Conservation (phyloP, 495 filamentous ascomycete species). For the Penicillium odoratum region DNA sequence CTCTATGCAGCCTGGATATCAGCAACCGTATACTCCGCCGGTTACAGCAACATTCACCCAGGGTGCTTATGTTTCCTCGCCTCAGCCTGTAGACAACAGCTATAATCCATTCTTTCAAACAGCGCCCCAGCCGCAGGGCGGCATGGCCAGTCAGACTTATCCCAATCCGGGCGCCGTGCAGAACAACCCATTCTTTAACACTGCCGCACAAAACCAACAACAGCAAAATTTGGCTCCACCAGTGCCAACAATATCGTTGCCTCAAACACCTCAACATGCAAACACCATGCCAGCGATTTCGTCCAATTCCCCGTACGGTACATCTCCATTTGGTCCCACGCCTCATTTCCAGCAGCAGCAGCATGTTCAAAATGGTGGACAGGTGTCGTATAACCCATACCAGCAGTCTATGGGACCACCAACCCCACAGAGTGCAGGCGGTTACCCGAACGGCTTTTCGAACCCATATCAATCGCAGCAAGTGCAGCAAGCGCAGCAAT, state of each 20-base stretch:
- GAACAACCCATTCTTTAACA: conserved; percentile 58
- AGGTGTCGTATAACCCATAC: conserved; percentile 41
- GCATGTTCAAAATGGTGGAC: conserved; percentile 14
- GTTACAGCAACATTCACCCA: conserved; percentile 58
- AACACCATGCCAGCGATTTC: conserved; percentile 45
- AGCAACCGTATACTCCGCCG: conserved; percentile 60
- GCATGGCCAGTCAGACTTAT: conserved; percentile 30
- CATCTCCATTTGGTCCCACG: conserved; percentile 38
- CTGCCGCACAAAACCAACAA: conserved; percentile 37
- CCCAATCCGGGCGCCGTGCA: conserved; percentile 32
- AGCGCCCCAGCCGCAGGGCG: conserved; percentile 41
- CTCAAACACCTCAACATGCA: conserved; percentile 37
- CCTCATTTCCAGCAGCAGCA: conserved; percentile 37
- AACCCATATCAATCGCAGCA: conserved; percentile 30
- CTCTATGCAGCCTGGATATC: conserved; percentile 42
- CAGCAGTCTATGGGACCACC: conserved; percentile 33
- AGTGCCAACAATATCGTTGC: conserved; percentile 34
- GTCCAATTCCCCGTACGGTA: conserved; percentile 33
- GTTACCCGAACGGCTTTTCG: conserved; percentile 10
- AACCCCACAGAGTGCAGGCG: conserved; percentile 29
- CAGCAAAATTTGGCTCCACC: conserved; percentile 25
- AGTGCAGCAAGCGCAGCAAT: conserved; percentile 39
- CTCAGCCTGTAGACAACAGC: conserved; percentile 41
- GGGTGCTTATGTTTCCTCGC: conserved; percentile 41
- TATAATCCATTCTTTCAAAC: conserved; percentile 71